phyloP scores from a whole-genome alignment of 108 stramenopile species.

The Craspedostauros australis region DNA sequence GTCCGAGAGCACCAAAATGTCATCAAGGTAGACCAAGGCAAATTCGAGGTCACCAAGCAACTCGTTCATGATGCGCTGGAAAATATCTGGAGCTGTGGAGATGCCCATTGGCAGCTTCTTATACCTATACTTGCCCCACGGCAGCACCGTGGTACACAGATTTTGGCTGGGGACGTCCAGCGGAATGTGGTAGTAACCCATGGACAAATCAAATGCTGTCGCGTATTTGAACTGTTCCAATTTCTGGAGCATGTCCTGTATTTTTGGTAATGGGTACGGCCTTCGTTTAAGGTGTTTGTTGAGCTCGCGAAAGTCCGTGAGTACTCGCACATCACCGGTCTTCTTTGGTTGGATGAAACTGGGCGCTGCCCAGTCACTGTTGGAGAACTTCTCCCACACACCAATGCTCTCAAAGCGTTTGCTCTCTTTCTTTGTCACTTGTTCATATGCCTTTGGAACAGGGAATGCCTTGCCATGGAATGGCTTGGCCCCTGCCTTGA shows the following conservation, averaged over 20 bases:
- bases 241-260: slow-evolving; percentile 24
- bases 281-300: slow-evolving; percentile 30
- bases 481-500: too few species aligned
- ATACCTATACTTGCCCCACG: slow-evolving; percentile 41
- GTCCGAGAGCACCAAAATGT: slow-evolving; percentile 19
- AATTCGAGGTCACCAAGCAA: slow-evolving; percentile 19
- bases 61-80: slow-evolving; percentile 30
- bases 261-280: slow-evolving; percentile 41
- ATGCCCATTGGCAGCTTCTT: slow-evolving; percentile 36
- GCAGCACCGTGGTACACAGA: slow-evolving; percentile 29
- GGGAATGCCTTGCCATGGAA: too few species aligned
- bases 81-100: slow-evolving; percentile 21
- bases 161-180: slow-evolving; percentile 3
- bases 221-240: slow-evolving; percentile 32
- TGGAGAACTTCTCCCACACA: too few species aligned
- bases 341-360: too few species aligned
- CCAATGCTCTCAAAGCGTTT: too few species aligned
- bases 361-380: too few species aligned
- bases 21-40: slow-evolving; percentile 32
- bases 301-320: slow-evolving; percentile 35
- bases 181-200: slow-evolving; percentile 40
- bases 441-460: too few species aligned
- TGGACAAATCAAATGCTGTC: slow-evolving; percentile 36
- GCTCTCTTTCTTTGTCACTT: too few species aligned
- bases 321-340: slow-evolving; percentile 6